A percentile compares a stretch with the other conserved stretches of the same genome.
phyloP scores from a whole-genome alignment of 2,329 filamentous ascomycete genomes.

The Pyrenochaeta sp. region DNA sequence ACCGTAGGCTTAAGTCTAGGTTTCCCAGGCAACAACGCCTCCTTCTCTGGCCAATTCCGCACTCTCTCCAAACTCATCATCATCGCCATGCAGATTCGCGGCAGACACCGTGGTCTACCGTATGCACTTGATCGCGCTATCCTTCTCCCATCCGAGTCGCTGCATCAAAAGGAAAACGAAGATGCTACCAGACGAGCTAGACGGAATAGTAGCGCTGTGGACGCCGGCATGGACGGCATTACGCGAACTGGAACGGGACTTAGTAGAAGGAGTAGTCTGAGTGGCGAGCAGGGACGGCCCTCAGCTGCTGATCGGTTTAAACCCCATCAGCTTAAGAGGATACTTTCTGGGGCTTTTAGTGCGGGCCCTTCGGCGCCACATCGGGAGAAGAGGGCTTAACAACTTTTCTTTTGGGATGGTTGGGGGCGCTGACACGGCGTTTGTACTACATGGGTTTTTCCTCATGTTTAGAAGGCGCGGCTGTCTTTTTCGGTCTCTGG shows the following conservation, averaged over 20 bases:
- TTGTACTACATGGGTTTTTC: not conserved
- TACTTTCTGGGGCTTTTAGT: constrained; percentile 33
- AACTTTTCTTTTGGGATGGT: not conserved
- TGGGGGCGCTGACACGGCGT: not conserved
- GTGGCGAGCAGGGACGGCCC: constrained; percentile 9
- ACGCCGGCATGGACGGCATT: constrained; percentile 17
- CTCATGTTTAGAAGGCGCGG: too few relatives aligned
- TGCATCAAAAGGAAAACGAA: constrained; percentile 67
- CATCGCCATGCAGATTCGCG: constrained; percentile 72
- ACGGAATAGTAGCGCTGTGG: constrained; percentile 31
- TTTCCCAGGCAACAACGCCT: constrained; percentile 77
- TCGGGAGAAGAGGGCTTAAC: constrained; percentile 16
- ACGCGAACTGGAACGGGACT: constrained; percentile 30
- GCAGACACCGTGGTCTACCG: constrained; percentile 70
- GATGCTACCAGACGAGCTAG: constrained; percentile 57
- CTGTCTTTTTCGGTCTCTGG: too few relatives aligned
- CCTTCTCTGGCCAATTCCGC: constrained; percentile 83
- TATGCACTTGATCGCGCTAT: constrained; percentile 76
- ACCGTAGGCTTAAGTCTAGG: constrained; percentile 93
- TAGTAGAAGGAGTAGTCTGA: constrained; percentile 26
- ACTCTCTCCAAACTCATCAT: constrained; percentile 72
- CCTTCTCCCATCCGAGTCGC: constrained; percentile 70
- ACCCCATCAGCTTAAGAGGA: constrained; percentile 28
- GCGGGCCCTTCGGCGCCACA: constrained; percentile 25
- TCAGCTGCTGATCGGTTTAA: constrained; percentile 19